Evolutionary conservation across 306 rosid species (phyloP).

Genomic region (Calophaca sinica): DNA sequence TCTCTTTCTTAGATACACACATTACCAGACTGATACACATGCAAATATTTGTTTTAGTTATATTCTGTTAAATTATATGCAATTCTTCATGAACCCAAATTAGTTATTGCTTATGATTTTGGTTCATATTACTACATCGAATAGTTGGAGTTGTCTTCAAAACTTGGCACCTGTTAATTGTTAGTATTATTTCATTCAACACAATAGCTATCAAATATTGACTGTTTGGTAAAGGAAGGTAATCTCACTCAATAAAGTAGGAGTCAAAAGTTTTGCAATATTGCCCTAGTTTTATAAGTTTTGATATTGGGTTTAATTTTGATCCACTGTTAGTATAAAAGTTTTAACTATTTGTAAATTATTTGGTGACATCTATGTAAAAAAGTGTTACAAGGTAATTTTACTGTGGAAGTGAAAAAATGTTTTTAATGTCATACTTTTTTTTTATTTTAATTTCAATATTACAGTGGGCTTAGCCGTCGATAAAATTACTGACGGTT

Average conservation of each 20-base stretch:
- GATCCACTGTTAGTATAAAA: background rate
- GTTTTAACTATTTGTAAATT: conserved; percentile 10
- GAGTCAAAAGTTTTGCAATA: conserved; percentile 6
- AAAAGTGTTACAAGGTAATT: background rate
- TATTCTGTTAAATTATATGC: conserved; percentile 90
- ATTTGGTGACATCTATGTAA: background rate
- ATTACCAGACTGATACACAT: background rate
- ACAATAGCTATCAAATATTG: too few relatives aligned
- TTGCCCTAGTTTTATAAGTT: conserved; percentile 15
- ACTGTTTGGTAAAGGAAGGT: background rate
- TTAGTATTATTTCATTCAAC: too few relatives aligned
- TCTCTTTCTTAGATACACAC: background rate
- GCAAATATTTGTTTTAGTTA: conserved; percentile 67
- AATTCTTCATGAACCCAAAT: conserved; percentile 45
- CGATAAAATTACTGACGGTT: too few relatives aligned
- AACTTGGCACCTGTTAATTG: conserved; percentile 16
- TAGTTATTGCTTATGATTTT: conserved; percentile 23
- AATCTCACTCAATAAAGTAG: background rate
- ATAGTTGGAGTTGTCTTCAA: conserved; percentile 24
- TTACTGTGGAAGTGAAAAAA: background rate
- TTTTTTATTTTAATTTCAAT: too few relatives aligned
- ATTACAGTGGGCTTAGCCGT: too few relatives aligned
- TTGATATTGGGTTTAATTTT: background rate
- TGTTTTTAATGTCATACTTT: too few relatives aligned
- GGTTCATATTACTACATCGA: conserved; percentile 7